These are phyloP conservation scores for Starmerella asiatica DNA, from an alignment of 805 yeast species.

Conservation along the genomic window DNA sequence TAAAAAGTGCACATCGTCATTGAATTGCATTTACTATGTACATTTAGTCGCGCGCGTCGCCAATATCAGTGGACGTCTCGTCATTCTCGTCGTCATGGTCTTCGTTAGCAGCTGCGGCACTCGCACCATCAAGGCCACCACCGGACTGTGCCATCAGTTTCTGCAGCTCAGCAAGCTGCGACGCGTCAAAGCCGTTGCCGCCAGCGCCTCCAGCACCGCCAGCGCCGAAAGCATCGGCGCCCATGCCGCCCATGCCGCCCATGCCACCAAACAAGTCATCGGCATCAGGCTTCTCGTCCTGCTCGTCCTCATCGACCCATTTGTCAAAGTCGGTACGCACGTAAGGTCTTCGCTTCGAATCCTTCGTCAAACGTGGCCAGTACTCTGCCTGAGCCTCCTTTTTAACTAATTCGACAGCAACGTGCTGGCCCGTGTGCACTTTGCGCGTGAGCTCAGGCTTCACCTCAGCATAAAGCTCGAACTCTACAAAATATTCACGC, in stretches of 20 bases:
- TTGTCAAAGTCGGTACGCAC: slow-evolving; percentile 90
- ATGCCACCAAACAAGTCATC: slow-evolving; percentile 29
- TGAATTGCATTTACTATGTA: background rate
- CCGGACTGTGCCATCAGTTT: slow-evolving; percentile 1
- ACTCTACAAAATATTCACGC: slow-evolving; percentile 42
- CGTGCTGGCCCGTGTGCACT: slow-evolving; percentile 48
- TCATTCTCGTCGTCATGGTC: slow-evolving; percentile 19
- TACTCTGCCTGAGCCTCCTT: slow-evolving; percentile 53
- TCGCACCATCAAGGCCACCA: slow-evolving; percentile 1
- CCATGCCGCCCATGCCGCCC: slow-evolving; percentile 31
- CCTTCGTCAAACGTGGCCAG: slow-evolving; percentile 94
- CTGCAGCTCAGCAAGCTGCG: slow-evolving; percentile 18
- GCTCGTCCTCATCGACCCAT: slow-evolving; percentile 99
- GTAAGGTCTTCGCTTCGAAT: slow-evolving; percentile 62
- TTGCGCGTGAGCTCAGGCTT: slow-evolving; percentile 50
- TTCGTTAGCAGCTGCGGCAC: slow-evolving; percentile 12
- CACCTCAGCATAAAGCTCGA: slow-evolving; percentile 68
- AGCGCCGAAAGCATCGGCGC: slow-evolving; percentile 16
- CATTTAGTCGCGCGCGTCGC: slow-evolving; percentile 18
- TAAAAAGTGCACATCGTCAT: background rate
- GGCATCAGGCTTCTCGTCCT: slow-evolving; percentile 50
- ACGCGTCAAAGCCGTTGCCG: slow-evolving; percentile 24
- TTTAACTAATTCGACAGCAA: slow-evolving; percentile 57
- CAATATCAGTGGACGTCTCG: slow-evolving; percentile 15
- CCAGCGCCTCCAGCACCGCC: slow-evolving; percentile 17